Conservation (phyloP, 139 green algal genomes). For the Chlorella ohadii region DNA sequence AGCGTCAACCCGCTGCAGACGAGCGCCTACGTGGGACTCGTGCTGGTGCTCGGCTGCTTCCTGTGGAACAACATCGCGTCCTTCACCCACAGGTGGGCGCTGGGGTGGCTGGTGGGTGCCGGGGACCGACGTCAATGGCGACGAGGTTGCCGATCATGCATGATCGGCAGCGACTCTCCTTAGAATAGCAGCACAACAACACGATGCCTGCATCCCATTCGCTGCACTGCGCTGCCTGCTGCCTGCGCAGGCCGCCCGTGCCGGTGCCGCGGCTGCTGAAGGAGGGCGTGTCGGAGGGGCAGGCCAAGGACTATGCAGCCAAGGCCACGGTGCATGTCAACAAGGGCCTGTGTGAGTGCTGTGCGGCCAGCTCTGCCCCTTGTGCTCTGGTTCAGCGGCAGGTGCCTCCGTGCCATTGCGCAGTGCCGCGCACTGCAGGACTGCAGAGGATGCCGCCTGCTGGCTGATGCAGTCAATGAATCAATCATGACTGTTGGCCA, state of each 20-base stretch:
- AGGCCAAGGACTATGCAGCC: constrained; percentile 36
- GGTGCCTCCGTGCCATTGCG: too few species aligned
- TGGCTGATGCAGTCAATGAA: too few species aligned
- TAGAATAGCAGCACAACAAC: neutral
- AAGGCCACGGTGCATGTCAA: constrained; percentile 41
- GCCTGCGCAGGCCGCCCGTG: constrained; percentile 39
- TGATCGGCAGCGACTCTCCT: too few species aligned
- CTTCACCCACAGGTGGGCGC: constrained; percentile 19
- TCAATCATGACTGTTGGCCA: too few species aligned
- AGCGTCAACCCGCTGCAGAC: constrained; percentile 39
- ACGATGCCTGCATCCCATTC: neutral
- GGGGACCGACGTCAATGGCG: too few species aligned
- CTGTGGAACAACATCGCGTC: constrained; percentile 51
- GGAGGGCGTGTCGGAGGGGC: constrained; percentile 45
- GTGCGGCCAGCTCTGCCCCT: too few species aligned
- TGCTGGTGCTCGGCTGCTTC: constrained; percentile 40
- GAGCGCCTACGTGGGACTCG: constrained; percentile 33
- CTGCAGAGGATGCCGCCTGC: too few species aligned
- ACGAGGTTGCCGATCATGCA: too few species aligned
- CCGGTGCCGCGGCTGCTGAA: constrained; percentile 45
- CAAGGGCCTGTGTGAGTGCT: constrained; percentile 34
- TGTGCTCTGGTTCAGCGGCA: too few species aligned
- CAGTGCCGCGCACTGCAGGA: too few species aligned
- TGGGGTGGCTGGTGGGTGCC: neutral
- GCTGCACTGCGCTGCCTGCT: too few species aligned